Base-by-base conservation (phyloP, 2,329 filamentous ascomycete genomes). In the Thelonectria discophora region DNA sequence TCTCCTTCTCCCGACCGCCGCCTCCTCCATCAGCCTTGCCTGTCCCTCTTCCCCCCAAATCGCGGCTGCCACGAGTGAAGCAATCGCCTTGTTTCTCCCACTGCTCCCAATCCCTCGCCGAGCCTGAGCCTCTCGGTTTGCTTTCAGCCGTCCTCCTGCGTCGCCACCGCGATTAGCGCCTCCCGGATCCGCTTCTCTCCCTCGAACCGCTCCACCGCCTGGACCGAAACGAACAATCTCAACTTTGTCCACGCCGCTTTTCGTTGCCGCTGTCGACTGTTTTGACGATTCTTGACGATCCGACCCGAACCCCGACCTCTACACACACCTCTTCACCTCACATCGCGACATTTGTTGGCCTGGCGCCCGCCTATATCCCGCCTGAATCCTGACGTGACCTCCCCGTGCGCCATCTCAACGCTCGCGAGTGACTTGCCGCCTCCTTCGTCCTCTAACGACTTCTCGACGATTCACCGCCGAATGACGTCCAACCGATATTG, bases 181-280 rank as follows among this genome's bases (percentile, higher is more conserved):
- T 67, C 58, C 56, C 62, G 65, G 68, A 69, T 69, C 64, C 56
- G 65, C 59, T 67, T 57, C 60, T 60, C 55, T 62, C 67, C 68
- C 68, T 68, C 70, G 62, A 65, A 69, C 64, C 57, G 68, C 68
- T 70, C 68, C 68, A 70, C 68, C 68, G 68, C 68, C 68, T 60
- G 68, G 27, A 63, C 62, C 60, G 55, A 67, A 61, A 50, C 60
- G 46, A 51, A 47, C 52, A 54, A 68, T 67, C 60, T 64, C 58
- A 55, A 53, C 64, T 54, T 32, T 49, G 20, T 60, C 37, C 50
- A 60, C 43, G 58, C 50, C 60, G 65, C 51, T 65, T 63, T 63
- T 66, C 61, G 58, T 59, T 65, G 57, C 62, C 45, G 47, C 49
- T 52, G 48, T 51, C 56, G 58, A 59, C 57, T 40, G 42, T 47